Base-by-base conservation (phyloP, 2,329 filamentous ascomycete genomes). In the Phaeosphaeria sp. region DNA sequence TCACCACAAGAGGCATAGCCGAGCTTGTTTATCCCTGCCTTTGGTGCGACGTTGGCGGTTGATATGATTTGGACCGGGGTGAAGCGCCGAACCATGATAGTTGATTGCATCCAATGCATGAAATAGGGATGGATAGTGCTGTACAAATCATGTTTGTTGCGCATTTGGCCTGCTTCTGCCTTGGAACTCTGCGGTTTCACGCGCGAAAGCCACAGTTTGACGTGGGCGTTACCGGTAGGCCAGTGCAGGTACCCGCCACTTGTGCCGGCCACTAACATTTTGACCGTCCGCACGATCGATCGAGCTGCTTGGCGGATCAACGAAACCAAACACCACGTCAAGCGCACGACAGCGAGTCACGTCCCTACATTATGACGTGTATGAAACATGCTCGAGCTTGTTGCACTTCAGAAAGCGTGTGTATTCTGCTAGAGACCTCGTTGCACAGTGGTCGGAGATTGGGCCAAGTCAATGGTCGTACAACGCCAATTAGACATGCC, bases 201-300 rank as follows among this genome's bases (percentile, higher is more conserved):
- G 18, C 7, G 36, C 17, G 15, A 39, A 39, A 55, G 23, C 33
- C 18, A 49, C 36, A 13, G 25, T 25, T 42, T 41, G 30, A 44
- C 20, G 15, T 46, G 22, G 22, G 33, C 25, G 18, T 50, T 30
- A 6, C n/a, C n/a, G n/a, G n/a, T 3, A 36, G 30, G 17, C 36
- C 17, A 2, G 15, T 39, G 20, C 25, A 46, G 41, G 17, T 43
- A 44, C 17, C 62, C 59, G 59, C 62, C 55, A 62, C 59, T 57
- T 62, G 55, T 60, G 13, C 47, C 59, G 50, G 61, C 54, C 54
- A 52, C 62, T 58, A 58, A 48, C 48, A 22, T 50, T 55, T 22
- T 46, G 43, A 15, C 43, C 23, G 6, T 25, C 39, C 39, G 20
- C 43, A 21, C 43, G 22, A 17, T 46, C 43, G 43, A 46, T 46